Evolutionary conservation across 2,329 filamentous ascomycete genomes (phyloP).

Genomic region (Ophiobolus disseminans): DNA sequence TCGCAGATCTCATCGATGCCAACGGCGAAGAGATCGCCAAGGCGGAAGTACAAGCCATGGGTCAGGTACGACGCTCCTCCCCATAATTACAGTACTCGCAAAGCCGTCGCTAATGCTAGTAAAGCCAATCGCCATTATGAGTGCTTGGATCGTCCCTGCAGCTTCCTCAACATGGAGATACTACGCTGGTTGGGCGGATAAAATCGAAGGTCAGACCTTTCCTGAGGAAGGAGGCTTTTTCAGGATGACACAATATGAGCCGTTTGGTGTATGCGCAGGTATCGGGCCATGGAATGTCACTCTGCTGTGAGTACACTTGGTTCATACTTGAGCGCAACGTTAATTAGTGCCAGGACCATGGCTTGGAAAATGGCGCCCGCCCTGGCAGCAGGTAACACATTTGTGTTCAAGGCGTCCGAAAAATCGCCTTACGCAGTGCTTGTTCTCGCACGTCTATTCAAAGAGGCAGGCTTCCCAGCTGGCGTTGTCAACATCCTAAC

Average conservation of each 20-base stretch:
- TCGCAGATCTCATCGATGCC: slow-evolving; percentile 70
- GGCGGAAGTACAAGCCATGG: slow-evolving; percentile 77
- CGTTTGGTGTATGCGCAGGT: slow-evolving; percentile 39
- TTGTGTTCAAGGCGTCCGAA: slow-evolving; percentile 39
- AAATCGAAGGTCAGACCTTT: slow-evolving; percentile 30
- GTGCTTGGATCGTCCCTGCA: slow-evolving; percentile 38
- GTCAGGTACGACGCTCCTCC: too few relatives aligned
- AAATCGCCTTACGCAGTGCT: slow-evolving; percentile 35
- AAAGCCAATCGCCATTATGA: slow-evolving; percentile 60
- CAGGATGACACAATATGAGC: slow-evolving; percentile 30
- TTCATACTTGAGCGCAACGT: too few relatives aligned
- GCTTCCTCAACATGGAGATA: slow-evolving; percentile 65
- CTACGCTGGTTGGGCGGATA: slow-evolving; percentile 64
- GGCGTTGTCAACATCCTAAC: slow-evolving; percentile 50
- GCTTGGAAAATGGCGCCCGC: slow-evolving; percentile 41
- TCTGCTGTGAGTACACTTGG: slow-evolving; percentile 22
- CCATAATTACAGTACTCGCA: too few relatives aligned
- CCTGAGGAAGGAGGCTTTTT: slow-evolving; percentile 12
- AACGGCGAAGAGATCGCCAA: slow-evolving; percentile 66
- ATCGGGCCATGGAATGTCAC: slow-evolving; percentile 42
- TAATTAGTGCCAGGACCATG: slow-evolving; percentile 17
- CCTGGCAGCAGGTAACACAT: slow-evolving; percentile 42
- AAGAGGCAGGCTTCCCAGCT: slow-evolving; percentile 47
- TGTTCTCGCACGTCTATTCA: slow-evolving; percentile 33
- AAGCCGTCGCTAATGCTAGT: too few relatives aligned